Conservation (phyloP, 495 filamentous ascomycete species). For the Daldinia concentrica region DNA sequence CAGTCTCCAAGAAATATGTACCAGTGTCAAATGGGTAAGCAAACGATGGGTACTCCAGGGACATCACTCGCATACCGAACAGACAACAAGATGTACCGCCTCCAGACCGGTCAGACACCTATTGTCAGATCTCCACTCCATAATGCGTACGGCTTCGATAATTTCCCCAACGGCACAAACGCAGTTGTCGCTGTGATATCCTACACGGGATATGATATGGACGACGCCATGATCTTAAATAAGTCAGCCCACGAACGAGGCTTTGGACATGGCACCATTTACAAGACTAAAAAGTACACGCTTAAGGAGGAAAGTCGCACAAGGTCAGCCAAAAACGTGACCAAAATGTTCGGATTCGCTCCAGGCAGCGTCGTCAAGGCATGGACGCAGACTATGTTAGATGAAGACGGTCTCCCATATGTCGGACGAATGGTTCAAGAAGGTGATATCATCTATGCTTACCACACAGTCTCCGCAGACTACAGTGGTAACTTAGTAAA, state of each 20-base stretch:
- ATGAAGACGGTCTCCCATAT: constrained; percentile 85
- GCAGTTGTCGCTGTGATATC: constrained; percentile 97
- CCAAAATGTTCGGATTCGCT: constrained; percentile 86
- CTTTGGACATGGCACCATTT: constrained; percentile 96
- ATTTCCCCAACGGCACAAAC: constrained; percentile 98
- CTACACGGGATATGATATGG: constrained; percentile 99
- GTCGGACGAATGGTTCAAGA: constrained; percentile 78
- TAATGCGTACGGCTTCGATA: constrained; percentile 96
- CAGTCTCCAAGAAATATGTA: constrained; percentile 99
- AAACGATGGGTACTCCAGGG: constrained; percentile 97
- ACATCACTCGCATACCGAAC: constrained; percentile 86
- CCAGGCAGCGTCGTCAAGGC: constrained; percentile 71
- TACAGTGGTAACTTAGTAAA: constrained; percentile 78
- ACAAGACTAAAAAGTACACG: constrained; percentile 92
- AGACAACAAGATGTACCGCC: constrained; percentile 94
- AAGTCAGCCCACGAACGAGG: constrained; percentile 97
- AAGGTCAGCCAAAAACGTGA: constrained; percentile 63
- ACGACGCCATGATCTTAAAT: constrained; percentile 99
- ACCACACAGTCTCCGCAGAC: constrained; percentile 85
- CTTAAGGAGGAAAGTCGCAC: constrained; percentile 75
- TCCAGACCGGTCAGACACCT: constrained; percentile 96
- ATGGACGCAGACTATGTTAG: constrained; percentile 72
- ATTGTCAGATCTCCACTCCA: constrained; percentile 91
- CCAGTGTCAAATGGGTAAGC: constrained; percentile 99
- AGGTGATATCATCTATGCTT: constrained; percentile 86